These are phyloP conservation scores for Xanthoconium separans DNA, from an alignment of 1,284 basidiomycete genomes.

Conservation along the genomic window DNA sequence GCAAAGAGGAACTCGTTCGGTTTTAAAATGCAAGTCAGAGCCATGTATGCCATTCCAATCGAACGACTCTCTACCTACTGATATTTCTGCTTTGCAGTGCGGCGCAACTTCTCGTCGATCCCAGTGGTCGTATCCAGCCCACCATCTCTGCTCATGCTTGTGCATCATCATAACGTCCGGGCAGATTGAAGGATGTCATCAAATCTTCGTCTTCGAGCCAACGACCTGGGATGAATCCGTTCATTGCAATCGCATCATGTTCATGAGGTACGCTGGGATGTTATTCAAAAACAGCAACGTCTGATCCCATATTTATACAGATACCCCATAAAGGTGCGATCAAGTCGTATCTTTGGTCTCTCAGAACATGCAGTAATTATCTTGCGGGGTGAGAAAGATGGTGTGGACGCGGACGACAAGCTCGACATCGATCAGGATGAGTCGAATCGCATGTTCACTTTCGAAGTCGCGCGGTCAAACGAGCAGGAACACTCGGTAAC, in stretches of 20 bases:
- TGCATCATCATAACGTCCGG: conserved; percentile 38
- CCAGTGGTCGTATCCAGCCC: conserved; percentile 25
- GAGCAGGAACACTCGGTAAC: conserved; percentile 62
- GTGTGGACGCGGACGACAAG: conserved; percentile 24
- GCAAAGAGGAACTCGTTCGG: conserved; percentile 45
- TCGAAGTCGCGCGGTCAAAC: conserved; percentile 54
- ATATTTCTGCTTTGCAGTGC: conserved; percentile 8
- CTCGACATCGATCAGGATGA: conserved; percentile 38
- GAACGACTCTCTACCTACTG: not conserved
- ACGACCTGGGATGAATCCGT: conserved; percentile 58
- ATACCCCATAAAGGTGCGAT: conserved; percentile 58
- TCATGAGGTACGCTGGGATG: conserved; percentile 56
- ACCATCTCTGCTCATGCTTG: conserved; percentile 49
- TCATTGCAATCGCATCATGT: conserved; percentile 53
- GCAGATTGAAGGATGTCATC: conserved; percentile 12
- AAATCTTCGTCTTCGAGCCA: conserved; percentile 50
- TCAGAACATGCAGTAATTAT: conserved; percentile 42
- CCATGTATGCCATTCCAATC: conserved; percentile 35
- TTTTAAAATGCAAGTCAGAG: conserved; percentile 38
- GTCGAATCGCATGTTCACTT: conserved; percentile 49
- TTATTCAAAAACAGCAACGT: not conserved
- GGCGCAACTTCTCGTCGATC: conserved; percentile 21
- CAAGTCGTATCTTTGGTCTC: conserved; percentile 51
- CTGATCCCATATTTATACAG: conserved; percentile 26
- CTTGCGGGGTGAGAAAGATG: conserved; percentile 42